A percentile compares a stretch with the other conserved stretches of the same genome.
These are phyloP conservation scores for Colletotrichum gloeosporioides DNA, from an alignment of 2,329 filamentous ascomycete genomes.

Conservation along the genomic window DNA sequence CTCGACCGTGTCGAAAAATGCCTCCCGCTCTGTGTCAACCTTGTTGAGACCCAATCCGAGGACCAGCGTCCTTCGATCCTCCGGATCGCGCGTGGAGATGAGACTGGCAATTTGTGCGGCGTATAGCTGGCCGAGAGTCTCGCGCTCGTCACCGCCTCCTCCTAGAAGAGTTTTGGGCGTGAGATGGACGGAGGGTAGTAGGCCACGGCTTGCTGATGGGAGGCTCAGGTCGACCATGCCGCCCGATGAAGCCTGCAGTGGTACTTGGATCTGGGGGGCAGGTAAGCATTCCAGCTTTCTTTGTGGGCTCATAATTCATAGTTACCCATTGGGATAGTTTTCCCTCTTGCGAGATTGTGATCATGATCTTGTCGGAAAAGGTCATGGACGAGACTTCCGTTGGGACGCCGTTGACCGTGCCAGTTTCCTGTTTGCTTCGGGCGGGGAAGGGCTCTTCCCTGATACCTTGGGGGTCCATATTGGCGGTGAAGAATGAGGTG, in stretches of 20 bases:
- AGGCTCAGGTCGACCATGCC: slow-evolving; percentile 66
- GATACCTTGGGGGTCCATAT: slow-evolving; percentile 48
- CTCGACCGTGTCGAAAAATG: slow-evolving; percentile 70
- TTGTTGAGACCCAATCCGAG: slow-evolving; percentile 64
- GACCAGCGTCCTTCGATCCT: slow-evolving; percentile 65
- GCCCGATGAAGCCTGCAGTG: slow-evolving; percentile 72
- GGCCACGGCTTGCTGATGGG: slow-evolving; percentile 46
- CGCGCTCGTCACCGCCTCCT: slow-evolving; percentile 77
- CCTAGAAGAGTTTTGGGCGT: slow-evolving; percentile 89
- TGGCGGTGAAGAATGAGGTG: slow-evolving; percentile 1
- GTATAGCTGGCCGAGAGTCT: slow-evolving; percentile 85
- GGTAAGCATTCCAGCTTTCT: neutral
- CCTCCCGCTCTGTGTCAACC: slow-evolving; percentile 55
- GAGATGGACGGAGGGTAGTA: slow-evolving; percentile 79
- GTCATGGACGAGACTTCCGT: slow-evolving; percentile 77
- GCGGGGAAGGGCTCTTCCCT: slow-evolving; percentile 71
- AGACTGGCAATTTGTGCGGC: slow-evolving; percentile 88
- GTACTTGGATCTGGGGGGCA: slow-evolving; percentile 72
- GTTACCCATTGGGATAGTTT: slow-evolving; percentile 89
- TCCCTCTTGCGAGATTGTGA: slow-evolving; percentile 88
- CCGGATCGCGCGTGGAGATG: slow-evolving; percentile 73
- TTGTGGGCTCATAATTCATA: slow-evolving; percentile 29
- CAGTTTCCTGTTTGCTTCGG: slow-evolving; percentile 61
- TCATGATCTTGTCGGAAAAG: slow-evolving; percentile 89
- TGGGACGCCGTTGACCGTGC: slow-evolving; percentile 67